A percentile compares a stretch with the other conserved stretches of the same genome.
Evolutionary conservation across 495 filamentous ascomycete genomes (phyloP).

Genomic region (Penicillium paxilli): DNA sequence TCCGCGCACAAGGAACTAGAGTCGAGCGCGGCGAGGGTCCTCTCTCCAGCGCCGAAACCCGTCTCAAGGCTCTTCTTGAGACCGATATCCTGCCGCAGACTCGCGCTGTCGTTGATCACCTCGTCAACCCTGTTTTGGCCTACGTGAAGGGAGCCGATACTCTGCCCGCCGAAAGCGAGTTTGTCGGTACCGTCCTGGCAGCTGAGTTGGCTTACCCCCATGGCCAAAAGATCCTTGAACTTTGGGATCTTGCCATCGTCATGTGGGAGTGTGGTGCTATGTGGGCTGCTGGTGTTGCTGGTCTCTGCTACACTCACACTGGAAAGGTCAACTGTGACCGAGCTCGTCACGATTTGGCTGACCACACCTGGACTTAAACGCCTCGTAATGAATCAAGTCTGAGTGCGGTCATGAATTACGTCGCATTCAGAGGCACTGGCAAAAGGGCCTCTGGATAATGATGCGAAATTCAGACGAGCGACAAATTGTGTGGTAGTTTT

Average conservation of each 20-base stretch:
- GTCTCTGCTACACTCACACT: conserved; percentile 11
- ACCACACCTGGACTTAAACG: conserved; percentile 12
- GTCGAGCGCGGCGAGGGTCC: conserved; percentile 9
- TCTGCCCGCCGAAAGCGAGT: conserved; percentile 9
- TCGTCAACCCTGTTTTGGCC: conserved; percentile 9
- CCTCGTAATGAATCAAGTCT: neutral
- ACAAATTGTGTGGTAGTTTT: neutral
- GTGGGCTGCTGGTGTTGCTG: conserved; percentile 12
- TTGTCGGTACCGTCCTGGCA: conserved; percentile 7
- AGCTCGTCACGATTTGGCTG: conserved; percentile 11
- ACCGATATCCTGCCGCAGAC: conserved; percentile 2
- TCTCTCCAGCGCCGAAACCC: conserved; percentile 6
- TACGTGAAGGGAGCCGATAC: conserved; percentile 9
- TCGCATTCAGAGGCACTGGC: too few relatives aligned
- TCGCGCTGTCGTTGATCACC: conserved; percentile 7
- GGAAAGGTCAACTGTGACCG: conserved; percentile 12
- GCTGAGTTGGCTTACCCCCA: conserved; percentile 12
- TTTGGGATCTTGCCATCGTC: conserved; percentile 13
- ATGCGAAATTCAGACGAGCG: too few relatives aligned
- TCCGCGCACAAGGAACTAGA: conserved; percentile 6
- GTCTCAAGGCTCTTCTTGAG: conserved; percentile 1
- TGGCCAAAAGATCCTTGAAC: conserved; percentile 9
- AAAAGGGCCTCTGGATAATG: neutral
- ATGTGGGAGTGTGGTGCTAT: conserved; percentile 15
- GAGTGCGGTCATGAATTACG: neutral